These are phyloP conservation scores for Larix sibirica DNA, from an alignment of 83 land plant genomes.

Conservation along the genomic window DNA sequence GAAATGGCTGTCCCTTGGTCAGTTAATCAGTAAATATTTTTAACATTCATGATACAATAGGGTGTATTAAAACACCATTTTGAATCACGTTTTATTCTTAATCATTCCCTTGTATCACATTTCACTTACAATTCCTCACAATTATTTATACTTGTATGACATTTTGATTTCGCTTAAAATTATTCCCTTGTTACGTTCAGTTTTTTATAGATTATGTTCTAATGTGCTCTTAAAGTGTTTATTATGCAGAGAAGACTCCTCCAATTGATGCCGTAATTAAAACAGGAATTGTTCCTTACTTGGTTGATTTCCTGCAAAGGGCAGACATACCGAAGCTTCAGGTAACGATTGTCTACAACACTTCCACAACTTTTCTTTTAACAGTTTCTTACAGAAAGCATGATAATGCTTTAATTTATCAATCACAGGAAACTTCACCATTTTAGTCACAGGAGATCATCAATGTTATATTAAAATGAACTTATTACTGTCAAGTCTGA, in stretches of 20 bases:
- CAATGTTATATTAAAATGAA: not conserved
- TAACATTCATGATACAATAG: not conserved
- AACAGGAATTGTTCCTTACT: conserved; percentile 68
- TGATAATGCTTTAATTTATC: not conserved
- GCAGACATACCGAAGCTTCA: conserved; percentile 68
- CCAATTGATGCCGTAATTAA: conserved; percentile 72
- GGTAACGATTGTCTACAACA: conserved; percentile 27
- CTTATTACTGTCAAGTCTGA: not conserved
- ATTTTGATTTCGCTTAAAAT: conserved; percentile 17
- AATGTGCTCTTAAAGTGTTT: not conserved
- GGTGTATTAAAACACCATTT: not conserved
- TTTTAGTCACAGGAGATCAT: not conserved
- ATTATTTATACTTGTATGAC: no score
- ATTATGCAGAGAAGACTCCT: conserved; percentile 50
- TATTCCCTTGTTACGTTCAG: not conserved
- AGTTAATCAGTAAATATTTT: not conserved
- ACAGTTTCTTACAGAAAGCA: not conserved
- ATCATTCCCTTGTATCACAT: conserved; percentile 15
- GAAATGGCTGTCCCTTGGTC: conserved; percentile 48
- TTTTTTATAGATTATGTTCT: not conserved
- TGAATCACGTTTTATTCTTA: no score
- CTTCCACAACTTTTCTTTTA: not conserved
- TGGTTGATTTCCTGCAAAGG: conserved; percentile 66
- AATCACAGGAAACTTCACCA: not conserved
- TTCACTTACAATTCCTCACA: not conserved